Percentiles rank a stretch among this genome's conserved stretches.
Evolutionary conservation across 139 green algal genomes (phyloP).

Genomic region (Asterochloris sp.): DNA sequence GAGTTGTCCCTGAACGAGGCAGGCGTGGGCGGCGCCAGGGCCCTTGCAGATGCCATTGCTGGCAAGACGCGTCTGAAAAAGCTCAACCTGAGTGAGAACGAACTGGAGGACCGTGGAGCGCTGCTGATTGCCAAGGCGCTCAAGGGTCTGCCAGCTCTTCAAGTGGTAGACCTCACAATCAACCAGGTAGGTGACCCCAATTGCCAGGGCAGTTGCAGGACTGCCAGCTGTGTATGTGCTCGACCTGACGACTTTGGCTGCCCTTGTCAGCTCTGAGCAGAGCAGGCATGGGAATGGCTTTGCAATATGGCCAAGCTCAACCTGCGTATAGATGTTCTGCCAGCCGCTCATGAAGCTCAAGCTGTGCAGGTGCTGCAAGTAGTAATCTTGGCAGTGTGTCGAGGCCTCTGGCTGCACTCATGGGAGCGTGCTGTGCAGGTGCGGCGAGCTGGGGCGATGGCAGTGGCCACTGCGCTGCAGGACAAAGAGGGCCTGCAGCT

Average conservation of each 20-base stretch:
- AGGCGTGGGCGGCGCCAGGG: slow-evolving; percentile 38
- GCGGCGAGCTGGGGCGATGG: slow-evolving; percentile 53
- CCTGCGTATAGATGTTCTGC: neutral
- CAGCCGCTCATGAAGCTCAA: neutral
- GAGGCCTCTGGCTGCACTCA: too few species aligned
- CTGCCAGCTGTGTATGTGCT: too few species aligned
- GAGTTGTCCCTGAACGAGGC: slow-evolving; percentile 85
- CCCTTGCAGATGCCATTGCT: slow-evolving; percentile 49
- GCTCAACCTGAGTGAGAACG: slow-evolving; percentile 85
- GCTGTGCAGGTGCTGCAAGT: too few species aligned
- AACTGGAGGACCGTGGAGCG: slow-evolving; percentile 78
- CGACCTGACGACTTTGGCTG: neutral
- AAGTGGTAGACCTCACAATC: slow-evolving; percentile 47
- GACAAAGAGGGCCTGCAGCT: slow-evolving; percentile 36
- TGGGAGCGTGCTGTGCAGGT: slow-evolving; percentile 33
- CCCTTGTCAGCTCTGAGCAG: neutral
- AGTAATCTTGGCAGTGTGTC: neutral
- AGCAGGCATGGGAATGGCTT: neutral
- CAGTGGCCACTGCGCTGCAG: slow-evolving; percentile 44
- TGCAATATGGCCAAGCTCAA: neutral
- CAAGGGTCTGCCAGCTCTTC: slow-evolving; percentile 18
- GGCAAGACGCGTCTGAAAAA: slow-evolving; percentile 43
- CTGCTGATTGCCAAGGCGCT: slow-evolving; percentile 40
- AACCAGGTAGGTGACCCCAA: slow-evolving; percentile 54
- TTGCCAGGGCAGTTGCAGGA: too few species aligned